These are phyloP conservation scores for Fusarium sp. DNA, from an alignment of 2,329 filamentous ascomycete species.

Conservation along the genomic window DNA sequence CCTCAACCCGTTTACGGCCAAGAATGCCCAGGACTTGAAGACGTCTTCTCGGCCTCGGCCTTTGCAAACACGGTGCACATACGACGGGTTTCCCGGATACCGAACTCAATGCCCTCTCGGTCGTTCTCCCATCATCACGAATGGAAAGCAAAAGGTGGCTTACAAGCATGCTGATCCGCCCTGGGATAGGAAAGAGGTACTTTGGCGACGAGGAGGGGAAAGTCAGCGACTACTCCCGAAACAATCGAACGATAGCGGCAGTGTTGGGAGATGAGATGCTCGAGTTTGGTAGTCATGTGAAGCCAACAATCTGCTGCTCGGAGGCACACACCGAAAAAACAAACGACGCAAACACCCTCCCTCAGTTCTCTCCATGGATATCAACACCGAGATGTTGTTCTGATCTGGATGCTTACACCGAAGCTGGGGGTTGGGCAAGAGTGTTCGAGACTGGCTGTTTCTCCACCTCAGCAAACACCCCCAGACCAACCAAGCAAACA, in stretches of 20 bases:
- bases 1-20: slow-evolving; percentile 32
- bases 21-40: slow-evolving; percentile 3
- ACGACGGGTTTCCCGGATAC: slow-evolving; percentile 11
- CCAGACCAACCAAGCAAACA: slow-evolving; percentile 15
- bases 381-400: slow-evolving; percentile 25
- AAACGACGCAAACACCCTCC: background rate
- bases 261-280: slow-evolving; percentile 3
- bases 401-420: slow-evolving; percentile 36
- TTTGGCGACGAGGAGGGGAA: slow-evolving; percentile 6
- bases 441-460: slow-evolving; percentile 30
- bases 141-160: slow-evolving; percentile 8
- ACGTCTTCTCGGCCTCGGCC: slow-evolving; percentile 27
- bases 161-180: slow-evolving; percentile 24
- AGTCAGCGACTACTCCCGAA: slow-evolving; percentile 28
- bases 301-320: slow-evolving; percentile 29
- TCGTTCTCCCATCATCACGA: slow-evolving; percentile 5
- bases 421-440: slow-evolving; percentile 21
- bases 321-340: slow-evolving; percentile 37
- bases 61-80: slow-evolving; percentile 18
- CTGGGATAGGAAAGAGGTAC: slow-evolving; percentile 17
- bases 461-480: slow-evolving; percentile 21
- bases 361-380: background rate
- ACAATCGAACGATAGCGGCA: slow-evolving; percentile 36
- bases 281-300: slow-evolving; percentile 28
- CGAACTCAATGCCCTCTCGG: slow-evolving; percentile 9